These are phyloP conservation scores for Leishmania guyanensis DNA, from an alignment of 208 protist genomes.

Conservation along the genomic window DNA sequence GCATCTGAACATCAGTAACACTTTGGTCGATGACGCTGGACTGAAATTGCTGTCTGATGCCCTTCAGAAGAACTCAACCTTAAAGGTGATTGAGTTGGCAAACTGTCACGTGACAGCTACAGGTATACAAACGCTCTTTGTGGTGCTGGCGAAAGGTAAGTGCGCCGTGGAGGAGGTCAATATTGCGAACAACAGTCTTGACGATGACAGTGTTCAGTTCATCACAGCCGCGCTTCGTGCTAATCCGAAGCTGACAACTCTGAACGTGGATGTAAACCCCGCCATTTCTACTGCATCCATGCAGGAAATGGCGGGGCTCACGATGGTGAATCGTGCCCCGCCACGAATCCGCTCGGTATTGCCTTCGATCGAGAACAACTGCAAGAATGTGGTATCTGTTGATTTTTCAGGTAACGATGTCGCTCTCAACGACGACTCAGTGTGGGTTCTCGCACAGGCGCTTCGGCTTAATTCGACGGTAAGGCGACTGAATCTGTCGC, in stretches of 20 bases:
- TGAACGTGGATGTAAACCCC: conserved; percentile 85
- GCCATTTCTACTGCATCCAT: conserved; percentile 49
- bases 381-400: conserved; percentile 40
- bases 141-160: conserved; percentile 42
- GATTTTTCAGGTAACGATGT: conserved; percentile 63
- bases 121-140: conserved; percentile 67
- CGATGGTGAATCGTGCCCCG: conserved; percentile 80
- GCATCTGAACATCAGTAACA: conserved; percentile 84
- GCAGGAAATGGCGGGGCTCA: conserved; percentile 67
- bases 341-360: conserved; percentile 56
- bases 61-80: conserved; percentile 62
- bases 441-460: conserved; percentile 72
- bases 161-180: conserved; percentile 75
- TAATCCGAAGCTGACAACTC: conserved; percentile 60
- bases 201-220: conserved; percentile 47
- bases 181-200: conserved; percentile 83
- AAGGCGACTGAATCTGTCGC: conserved; percentile 66
- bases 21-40: conserved; percentile 62
- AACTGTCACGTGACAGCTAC: conserved; percentile 83
- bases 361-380: conserved; percentile 61
- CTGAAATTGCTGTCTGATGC: conserved; percentile 55
- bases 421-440: conserved; percentile 66
- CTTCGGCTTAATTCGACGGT: conserved; percentile 64
- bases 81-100: conserved; percentile 76
- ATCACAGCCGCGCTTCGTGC: conserved; percentile 61